Evolutionary conservation across 1,139 yeast genomes (phyloP).

Genomic region (Kodamaea sp.): DNA sequence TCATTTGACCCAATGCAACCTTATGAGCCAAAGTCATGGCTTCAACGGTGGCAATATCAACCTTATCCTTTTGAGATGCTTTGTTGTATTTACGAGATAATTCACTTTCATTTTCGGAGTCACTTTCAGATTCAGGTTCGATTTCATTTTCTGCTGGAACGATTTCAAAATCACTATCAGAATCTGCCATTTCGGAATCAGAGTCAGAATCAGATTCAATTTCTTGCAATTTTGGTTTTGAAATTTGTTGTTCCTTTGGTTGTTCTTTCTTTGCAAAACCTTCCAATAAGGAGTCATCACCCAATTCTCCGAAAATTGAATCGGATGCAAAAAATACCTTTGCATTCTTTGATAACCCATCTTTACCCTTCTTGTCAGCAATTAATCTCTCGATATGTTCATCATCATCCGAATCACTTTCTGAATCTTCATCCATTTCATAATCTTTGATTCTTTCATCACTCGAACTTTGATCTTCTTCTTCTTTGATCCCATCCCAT

Average conservation of each 20-base stretch:
- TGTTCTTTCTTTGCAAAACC: conserved; percentile 20
- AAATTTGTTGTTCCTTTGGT: not conserved
- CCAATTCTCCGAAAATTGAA: conserved; percentile 66
- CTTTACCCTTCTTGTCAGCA: conserved; percentile 47
- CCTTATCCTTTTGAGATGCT: conserved; percentile 53
- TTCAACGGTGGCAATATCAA: conserved; percentile 87
- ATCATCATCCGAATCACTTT: conserved; percentile 63
- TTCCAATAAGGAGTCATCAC: conserved; percentile 40
- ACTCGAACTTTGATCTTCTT: conserved; percentile 35
- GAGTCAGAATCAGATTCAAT: conserved; percentile 12
- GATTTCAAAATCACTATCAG: conserved; percentile 19
- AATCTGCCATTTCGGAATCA: conserved; percentile 11
- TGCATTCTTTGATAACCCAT: conserved; percentile 67
- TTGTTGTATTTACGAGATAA: conserved; percentile 31
- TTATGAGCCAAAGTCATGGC: conserved; percentile 99
- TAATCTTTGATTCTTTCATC: conserved; percentile 42
- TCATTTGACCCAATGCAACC: conserved; percentile 82
- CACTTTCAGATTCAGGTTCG: conserved; percentile 36
- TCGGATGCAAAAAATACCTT: conserved; percentile 70
- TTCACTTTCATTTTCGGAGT: conserved; percentile 42
- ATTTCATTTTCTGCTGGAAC: conserved; percentile 15
- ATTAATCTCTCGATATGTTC: conserved; percentile 61
- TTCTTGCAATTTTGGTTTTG: conserved; percentile 1
- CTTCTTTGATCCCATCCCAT: conserved; percentile 80
- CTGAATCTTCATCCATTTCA: conserved; percentile 42